Conservation (phyloP, 2,329 filamentous ascomycete species). For the Hymenoscyphus salicellus region DNA sequence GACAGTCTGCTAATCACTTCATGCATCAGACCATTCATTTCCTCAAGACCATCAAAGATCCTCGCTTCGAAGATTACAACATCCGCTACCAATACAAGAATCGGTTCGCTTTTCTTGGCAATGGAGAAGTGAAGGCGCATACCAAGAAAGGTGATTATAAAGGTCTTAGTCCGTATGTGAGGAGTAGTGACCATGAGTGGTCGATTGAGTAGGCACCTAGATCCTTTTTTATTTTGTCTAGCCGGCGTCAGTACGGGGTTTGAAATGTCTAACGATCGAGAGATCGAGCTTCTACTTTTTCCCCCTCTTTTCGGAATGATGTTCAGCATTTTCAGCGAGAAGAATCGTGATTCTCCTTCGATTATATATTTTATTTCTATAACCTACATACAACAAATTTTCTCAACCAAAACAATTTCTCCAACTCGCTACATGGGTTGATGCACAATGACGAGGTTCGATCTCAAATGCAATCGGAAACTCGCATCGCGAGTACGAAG, state of each 20-base stretch:
- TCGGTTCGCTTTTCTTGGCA: conserved; percentile 40
- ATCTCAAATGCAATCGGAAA: not conserved
- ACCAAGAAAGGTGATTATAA: conserved; percentile 38
- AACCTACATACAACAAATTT: not conserved
- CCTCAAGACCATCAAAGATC: conserved; percentile 40
- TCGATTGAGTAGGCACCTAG: conserved; percentile 39
- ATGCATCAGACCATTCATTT: conserved; percentile 44
- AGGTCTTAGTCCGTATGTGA: conserved; percentile 45
- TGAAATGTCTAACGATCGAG: not conserved
- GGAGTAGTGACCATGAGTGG: conserved; percentile 45
- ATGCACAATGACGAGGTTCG: not conserved
- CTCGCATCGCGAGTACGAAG: too few species aligned
- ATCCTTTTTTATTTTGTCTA: not conserved
- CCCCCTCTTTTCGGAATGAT: not conserved
- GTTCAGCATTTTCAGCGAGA: not conserved
- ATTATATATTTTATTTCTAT: not conserved
- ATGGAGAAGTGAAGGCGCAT: conserved; percentile 46
- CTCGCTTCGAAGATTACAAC: conserved; percentile 44
- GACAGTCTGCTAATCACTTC: conserved; percentile 25
- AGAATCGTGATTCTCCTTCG: not conserved
- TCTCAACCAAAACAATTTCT: not conserved
- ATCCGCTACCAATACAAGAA: conserved; percentile 41
- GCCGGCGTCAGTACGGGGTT: not conserved
- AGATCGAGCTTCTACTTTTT: not conserved
- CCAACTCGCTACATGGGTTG: not conserved